phyloP scores from a whole-genome alignment of 2,329 filamentous ascomycete species.

The Penicillium griseofulvum region DNA sequence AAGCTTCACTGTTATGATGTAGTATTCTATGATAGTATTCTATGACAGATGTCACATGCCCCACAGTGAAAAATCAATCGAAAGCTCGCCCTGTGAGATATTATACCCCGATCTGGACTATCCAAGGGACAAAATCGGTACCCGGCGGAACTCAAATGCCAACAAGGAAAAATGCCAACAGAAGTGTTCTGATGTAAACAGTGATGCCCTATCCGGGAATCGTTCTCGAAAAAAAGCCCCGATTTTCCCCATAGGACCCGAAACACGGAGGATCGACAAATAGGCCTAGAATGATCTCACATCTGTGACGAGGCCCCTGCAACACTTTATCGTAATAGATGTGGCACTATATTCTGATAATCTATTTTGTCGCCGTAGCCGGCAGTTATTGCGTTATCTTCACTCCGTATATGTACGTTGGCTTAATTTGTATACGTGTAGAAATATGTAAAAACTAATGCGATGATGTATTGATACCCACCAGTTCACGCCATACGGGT shows the following conservation, averaged over 20 bases:
- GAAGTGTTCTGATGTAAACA: background rate
- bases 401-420: background rate
- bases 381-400: background rate
- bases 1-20: background rate
- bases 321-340: background rate
- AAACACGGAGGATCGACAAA: slow-evolving; percentile 18
- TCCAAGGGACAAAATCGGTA: slow-evolving; percentile 5
- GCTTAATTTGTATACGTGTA: too few relatives aligned
- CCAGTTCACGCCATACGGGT: background rate
- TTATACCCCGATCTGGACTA: background rate
- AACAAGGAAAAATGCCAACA: background rate
- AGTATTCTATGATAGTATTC: slow-evolving; percentile 7
- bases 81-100: background rate
- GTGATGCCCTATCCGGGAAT: background rate
- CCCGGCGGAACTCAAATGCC: background rate
- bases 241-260: slow-evolving; percentile 11
- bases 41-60: slow-evolving; percentile 1
- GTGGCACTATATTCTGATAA: background rate
- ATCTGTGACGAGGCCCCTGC: background rate
- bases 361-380: slow-evolving; percentile 1
- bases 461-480: background rate
- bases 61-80: background rate
- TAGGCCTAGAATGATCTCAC: background rate
- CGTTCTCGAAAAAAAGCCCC: slow-evolving; percentile 7
- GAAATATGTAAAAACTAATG: too few relatives aligned